Evolutionary conservation across 2,329 filamentous ascomycete species (phyloP).

Genomic region (Tolypocladium nubicola): DNA sequence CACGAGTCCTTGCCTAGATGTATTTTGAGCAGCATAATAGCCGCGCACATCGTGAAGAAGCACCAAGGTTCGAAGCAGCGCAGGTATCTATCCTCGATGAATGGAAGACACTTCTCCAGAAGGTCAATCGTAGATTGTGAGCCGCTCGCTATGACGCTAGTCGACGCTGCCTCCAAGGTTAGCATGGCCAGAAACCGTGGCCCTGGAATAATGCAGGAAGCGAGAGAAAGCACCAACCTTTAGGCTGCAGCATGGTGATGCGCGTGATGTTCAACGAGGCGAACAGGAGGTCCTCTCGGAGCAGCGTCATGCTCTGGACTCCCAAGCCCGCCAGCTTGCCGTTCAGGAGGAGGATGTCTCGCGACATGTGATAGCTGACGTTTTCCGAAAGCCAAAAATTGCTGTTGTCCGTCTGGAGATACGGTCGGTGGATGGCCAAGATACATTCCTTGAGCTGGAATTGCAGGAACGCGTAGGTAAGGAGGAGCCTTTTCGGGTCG

Average conservation of each 20-base stretch:
- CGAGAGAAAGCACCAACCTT: neutral
- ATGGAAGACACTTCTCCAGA: neutral
- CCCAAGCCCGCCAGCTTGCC: neutral
- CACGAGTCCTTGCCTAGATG: neutral
- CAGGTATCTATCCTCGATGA: neutral
- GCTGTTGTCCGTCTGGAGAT: neutral
- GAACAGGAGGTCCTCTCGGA: neutral
- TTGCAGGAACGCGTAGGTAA: neutral
- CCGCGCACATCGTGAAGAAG: neutral
- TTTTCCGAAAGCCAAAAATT: neutral
- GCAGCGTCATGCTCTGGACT: neutral
- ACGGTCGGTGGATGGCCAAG: neutral
- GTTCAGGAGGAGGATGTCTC: neutral
- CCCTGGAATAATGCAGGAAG: neutral
- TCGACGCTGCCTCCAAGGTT: neutral
- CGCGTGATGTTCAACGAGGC: neutral
- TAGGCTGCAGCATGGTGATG: neutral
- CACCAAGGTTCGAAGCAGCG: neutral
- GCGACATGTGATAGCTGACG: neutral
- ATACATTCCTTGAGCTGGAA: neutral
- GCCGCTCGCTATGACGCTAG: neutral
- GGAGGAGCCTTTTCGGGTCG: neutral
- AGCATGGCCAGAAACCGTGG: neutral
- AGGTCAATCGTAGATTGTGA: neutral
- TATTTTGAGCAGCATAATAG: neutral